Evolutionary conservation across 169 alveolate genomes (phyloP), one percentile per base, ranked within the genome.

Genomic region (Eimeria praecox): DNA sequence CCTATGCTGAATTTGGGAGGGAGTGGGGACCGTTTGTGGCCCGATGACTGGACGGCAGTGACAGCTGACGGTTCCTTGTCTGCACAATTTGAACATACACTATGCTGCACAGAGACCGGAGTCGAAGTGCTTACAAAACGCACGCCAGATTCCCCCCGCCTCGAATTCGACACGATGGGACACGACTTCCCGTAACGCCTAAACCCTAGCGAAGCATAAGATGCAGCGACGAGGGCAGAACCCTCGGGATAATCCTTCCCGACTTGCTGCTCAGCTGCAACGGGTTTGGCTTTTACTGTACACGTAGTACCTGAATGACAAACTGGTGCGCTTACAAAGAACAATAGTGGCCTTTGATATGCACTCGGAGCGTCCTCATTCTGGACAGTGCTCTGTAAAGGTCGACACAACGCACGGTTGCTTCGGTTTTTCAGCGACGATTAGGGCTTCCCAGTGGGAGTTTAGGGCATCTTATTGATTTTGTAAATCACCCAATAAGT

Each of bases 21-120:
- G 40, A 98, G 98, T 97, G 97, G 96, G 96, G 99, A 99, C 97
- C 96, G 97, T 49, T 97, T 98, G 44, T 99, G 99, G 99, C 99
- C 99, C 27, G 99, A 99, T 96, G 97, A 98, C 69, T 99, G 99
- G 99, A 99, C 99, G n/a, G 99, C 99, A 16, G 99, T 97, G 88
- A 98, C 99, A 1, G 94, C 96, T 14, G 99, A 99, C 96, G 99
- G 99, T 30, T 40, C 46, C 8, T 69, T 99, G 90, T 98, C 99
- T 12, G 99, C 99, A 18, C 99, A 99, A 97, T 99, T 99, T 97
- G 99, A 99, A 96, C 99, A 99, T 96, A 99, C 99, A 27, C 88
- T 99, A 75, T 97, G 99, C 59, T 98, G 99, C 71, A 99, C 99
- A 14, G 99, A 98, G 35, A 98, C 96, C 56, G 99, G 99, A 44